These are phyloP conservation scores for Durotheca rogersii DNA, from an alignment of 495 filamentous ascomycete species.

Conservation along the genomic window DNA sequence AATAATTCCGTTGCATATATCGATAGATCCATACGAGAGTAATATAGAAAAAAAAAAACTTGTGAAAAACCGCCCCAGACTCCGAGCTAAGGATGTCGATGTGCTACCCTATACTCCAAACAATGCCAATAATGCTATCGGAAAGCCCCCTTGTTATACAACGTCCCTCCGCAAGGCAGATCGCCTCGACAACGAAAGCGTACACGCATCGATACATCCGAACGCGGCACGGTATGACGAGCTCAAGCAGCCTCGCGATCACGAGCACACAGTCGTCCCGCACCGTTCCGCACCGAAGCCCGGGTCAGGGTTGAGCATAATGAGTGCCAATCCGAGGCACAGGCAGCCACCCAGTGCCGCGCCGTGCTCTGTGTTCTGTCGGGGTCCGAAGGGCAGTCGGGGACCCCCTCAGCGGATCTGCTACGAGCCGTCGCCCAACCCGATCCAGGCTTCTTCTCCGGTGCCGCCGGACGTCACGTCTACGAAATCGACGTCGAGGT, in stretches of 20 bases:
- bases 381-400: conserved; percentile 39
- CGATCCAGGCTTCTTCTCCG: conserved; percentile 36
- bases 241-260: conserved; percentile 20
- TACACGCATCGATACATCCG: conserved; percentile 17
- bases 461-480: conserved; percentile 13
- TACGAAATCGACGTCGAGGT: conserved; percentile 3
- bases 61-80: not conserved
- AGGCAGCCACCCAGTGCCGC: conserved; percentile 7
- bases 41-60: conserved; percentile 1
- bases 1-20: not conserved
- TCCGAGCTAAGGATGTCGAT: conserved; percentile 5
- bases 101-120: conserved; percentile 23
- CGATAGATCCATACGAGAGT: not conserved
- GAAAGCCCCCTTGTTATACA: conserved; percentile 5
- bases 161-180: conserved; percentile 7
- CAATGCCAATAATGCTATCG: conserved; percentile 14
- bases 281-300: conserved; percentile 12
- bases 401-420: conserved; percentile 46
- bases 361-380: conserved; percentile 24
- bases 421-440: conserved; percentile 51
- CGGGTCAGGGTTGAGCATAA: conserved; percentile 20
- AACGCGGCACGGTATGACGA: conserved; percentile 19
- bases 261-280: conserved; percentile 24
- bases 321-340: conserved; percentile 43
- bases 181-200: conserved; percentile 2